Evolutionary conservation across 2,329 filamentous ascomycete species (phyloP).

Genomic region (Ophiostoma perfectum): DNA sequence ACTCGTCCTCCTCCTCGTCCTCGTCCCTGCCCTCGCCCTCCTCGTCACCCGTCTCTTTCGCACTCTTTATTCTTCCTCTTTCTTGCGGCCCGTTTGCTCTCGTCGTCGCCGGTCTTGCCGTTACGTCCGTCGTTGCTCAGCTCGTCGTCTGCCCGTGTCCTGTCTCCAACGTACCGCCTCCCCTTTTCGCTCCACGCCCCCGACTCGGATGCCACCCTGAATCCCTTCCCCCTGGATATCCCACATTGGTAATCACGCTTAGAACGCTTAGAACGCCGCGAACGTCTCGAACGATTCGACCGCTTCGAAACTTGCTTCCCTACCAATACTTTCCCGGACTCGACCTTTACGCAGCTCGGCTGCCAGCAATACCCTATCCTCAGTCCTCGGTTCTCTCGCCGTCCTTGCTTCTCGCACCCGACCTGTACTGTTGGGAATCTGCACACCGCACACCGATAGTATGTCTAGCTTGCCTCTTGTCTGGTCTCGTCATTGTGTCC

Average conservation of each 20-base stretch:
- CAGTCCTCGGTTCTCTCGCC: background rate
- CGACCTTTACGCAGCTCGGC: background rate
- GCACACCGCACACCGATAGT: conserved; percentile 8
- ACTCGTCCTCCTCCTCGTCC: background rate
- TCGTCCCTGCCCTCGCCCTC: background rate
- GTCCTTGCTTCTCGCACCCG: background rate
- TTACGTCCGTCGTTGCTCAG: background rate
- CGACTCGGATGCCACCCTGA: conserved; percentile 12
- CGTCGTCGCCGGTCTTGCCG: background rate
- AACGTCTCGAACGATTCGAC: conserved; percentile 1
- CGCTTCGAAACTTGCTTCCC: background rate
- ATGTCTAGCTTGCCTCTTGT: background rate
- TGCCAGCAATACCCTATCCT: background rate
- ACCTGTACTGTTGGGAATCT: background rate
- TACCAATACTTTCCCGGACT: conserved; percentile 2
- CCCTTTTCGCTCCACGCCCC: conserved; percentile 11
- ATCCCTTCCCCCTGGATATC: background rate
- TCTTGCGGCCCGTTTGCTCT: background rate
- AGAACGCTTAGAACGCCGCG: background rate
- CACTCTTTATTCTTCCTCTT: background rate
- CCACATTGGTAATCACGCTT: conserved; percentile 9
- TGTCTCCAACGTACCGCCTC: background rate
- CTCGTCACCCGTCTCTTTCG: background rate
- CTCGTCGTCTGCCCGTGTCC: background rate
- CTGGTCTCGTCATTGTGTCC: background rate